These are phyloP conservation scores for Hyparrhenia diplandra DNA, from an alignment of 176 grass and related monocot species.

Conservation along the genomic window DNA sequence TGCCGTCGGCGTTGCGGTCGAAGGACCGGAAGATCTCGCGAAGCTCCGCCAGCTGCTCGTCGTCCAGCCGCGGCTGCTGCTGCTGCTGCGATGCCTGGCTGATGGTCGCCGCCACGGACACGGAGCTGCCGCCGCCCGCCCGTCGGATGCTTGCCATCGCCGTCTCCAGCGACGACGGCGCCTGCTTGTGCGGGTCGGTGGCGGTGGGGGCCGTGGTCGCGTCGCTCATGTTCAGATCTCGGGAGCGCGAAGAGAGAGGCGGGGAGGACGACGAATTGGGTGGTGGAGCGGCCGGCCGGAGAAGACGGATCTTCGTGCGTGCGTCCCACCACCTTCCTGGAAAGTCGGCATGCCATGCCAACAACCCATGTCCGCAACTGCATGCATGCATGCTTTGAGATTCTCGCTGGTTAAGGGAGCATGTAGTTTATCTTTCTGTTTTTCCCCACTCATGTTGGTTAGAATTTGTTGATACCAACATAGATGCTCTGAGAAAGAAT, in stretches of 20 bases:
- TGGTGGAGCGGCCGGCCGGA: not conserved
- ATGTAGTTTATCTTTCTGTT: too few relatives aligned
- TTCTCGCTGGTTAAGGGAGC: too few relatives aligned
- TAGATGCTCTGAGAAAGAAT: too few relatives aligned
- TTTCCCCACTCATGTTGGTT: too few relatives aligned
- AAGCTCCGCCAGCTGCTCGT: slow-evolving; percentile 72
- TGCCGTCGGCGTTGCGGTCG: slow-evolving; percentile 85
- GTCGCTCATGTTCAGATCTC: not conserved
- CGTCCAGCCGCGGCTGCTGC: slow-evolving; percentile 26
- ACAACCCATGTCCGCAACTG: too few relatives aligned
- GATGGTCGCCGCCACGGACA: not conserved
- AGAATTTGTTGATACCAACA: too few relatives aligned
- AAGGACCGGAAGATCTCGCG: slow-evolving; percentile 89
- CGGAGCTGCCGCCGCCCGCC: not conserved
- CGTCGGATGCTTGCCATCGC: not conserved
- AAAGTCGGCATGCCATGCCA: not conserved
- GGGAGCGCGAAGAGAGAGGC: not conserved
- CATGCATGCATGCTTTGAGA: too few relatives aligned
- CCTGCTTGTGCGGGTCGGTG: too few relatives aligned
- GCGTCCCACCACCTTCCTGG: too few relatives aligned
- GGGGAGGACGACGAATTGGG: not conserved
- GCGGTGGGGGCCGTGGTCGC: not conserved
- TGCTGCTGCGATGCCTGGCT: not conserved
- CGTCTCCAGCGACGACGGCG: not conserved
- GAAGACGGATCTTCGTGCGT: not conserved